Conservation (phyloP, 139 green algal species). For the Limnomonas spitsbergensis region DNA sequence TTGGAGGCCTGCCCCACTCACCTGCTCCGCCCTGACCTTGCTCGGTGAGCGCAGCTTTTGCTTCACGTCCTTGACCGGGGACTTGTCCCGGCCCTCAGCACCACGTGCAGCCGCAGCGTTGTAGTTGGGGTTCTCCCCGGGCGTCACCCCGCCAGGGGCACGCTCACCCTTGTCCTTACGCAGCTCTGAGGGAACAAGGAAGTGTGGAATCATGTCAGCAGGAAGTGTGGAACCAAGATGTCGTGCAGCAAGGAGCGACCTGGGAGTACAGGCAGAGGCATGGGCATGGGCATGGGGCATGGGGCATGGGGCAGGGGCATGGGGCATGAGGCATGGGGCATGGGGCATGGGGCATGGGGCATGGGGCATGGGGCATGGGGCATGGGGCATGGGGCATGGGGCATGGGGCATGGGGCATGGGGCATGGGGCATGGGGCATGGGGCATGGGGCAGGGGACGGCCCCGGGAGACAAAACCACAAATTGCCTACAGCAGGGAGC, state of each 20-base stretch:
- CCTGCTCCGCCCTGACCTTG: neutral
- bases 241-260: neutral
- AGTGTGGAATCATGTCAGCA: neutral
- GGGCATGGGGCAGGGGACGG: too few species aligned
- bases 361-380: too few species aligned
- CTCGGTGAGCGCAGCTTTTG: neutral
- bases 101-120: constrained; percentile 37
- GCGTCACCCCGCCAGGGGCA: constrained; percentile 57
- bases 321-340: too few species aligned
- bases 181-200: constrained; percentile 55
- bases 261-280: neutral
- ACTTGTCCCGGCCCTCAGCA: neutral
- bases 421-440: too few species aligned
- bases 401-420: too few species aligned
- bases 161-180: constrained; percentile 68
- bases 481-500: too few species aligned
- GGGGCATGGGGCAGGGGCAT: too few species aligned
- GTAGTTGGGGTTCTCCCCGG: constrained; percentile 38
- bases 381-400: too few species aligned
- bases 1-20: too few species aligned
- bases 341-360: too few species aligned
- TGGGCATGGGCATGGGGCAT: too few species aligned
- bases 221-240: neutral
- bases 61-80: neutral
- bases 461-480: neutral